Conservation (phyloP, 148 eudicot species). For the Camellia sinensis region DNA sequence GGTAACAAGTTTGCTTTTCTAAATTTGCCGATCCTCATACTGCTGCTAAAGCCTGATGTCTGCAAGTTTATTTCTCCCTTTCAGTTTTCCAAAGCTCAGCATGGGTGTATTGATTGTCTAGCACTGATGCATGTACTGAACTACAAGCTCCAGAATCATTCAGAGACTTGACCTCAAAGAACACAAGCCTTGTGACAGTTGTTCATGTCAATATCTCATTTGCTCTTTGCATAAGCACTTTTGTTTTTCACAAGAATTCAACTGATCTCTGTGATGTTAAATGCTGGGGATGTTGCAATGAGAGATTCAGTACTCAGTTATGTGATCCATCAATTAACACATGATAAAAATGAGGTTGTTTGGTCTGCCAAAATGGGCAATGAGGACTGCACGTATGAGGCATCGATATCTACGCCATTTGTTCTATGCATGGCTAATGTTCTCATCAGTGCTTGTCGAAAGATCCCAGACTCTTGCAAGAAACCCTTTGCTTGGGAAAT, state of each 20-base stretch:
- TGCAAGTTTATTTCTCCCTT: neutral
- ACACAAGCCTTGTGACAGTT: conserved; percentile 8
- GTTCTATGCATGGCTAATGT: conserved; percentile 89
- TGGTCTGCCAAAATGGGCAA: too few species aligned
- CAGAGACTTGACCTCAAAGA: conserved; percentile 22
- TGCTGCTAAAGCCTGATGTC: conserved; percentile 5
- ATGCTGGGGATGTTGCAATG: conserved; percentile 32
- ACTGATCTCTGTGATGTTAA: conserved; percentile 15
- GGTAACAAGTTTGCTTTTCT: conserved; percentile 32
- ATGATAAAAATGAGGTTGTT: neutral
- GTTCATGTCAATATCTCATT: conserved; percentile 13
- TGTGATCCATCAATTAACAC: conserved; percentile 50
- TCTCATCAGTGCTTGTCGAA: conserved; percentile 77
- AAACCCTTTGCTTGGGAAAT: conserved; percentile 48
- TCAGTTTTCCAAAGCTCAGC: conserved; percentile 77
- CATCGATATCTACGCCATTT: conserved; percentile 37
- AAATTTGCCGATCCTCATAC: neutral
- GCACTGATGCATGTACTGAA: conserved; percentile 74
- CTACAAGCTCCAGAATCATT: conserved; percentile 38
- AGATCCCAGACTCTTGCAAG: conserved; percentile 57
- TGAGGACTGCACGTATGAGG: conserved; percentile 13
- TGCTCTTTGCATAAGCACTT: neutral
- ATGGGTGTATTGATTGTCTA: conserved; percentile 87
- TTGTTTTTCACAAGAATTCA: conserved; percentile 2
- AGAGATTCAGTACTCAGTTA: conserved; percentile 38